Percentiles rank a stretch among this genome's conserved stretches.
Evolutionary conservation across 495 filamentous ascomycete genomes (phyloP).

Genomic region (Apodospora peruviana): DNA sequence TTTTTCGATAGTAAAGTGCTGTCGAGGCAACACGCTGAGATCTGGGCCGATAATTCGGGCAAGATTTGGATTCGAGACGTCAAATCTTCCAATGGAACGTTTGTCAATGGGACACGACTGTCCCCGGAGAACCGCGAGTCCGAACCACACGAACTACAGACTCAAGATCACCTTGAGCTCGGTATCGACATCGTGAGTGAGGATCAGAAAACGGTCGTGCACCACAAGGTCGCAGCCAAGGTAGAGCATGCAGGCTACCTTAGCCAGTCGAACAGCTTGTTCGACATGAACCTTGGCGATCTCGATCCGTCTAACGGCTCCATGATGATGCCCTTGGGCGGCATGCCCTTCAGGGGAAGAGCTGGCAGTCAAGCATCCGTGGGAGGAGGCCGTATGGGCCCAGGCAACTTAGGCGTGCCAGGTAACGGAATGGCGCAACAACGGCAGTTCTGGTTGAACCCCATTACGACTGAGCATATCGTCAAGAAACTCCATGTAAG

Average conservation of each 20-base stretch:
- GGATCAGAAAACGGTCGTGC: slow-evolving; percentile 95
- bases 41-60: slow-evolving; percentile 85
- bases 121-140: slow-evolving; percentile 93
- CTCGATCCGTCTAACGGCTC: slow-evolving; percentile 68
- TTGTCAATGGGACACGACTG: slow-evolving; percentile 87
- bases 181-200: slow-evolving; percentile 98
- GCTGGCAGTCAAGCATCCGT: slow-evolving; percentile 67
- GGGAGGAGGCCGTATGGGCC: slow-evolving; percentile 46
- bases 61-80: slow-evolving; percentile 96
- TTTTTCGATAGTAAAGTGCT: slow-evolving; percentile 98
- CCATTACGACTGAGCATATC: slow-evolving; percentile 89
- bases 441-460: slow-evolving; percentile 68
- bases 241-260: slow-evolving; percentile 87
- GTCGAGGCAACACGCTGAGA: slow-evolving; percentile 90
- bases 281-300: slow-evolving; percentile 88
- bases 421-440: slow-evolving; percentile 36
- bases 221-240: slow-evolving; percentile 95
- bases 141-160: slow-evolving; percentile 84
- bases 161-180: slow-evolving; percentile 82
- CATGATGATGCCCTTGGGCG: slow-evolving; percentile 54
- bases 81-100: slow-evolving; percentile 97
- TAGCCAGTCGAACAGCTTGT: slow-evolving; percentile 59
- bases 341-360: slow-evolving; percentile 56
- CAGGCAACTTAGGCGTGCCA: slow-evolving; percentile 56
- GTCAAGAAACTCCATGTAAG: slow-evolving; percentile 90